Evolutionary conservation across 805 yeast species (phyloP), one percentile per base, ranked within the genome.

Genomic region (Myxozyma geophila): DNA sequence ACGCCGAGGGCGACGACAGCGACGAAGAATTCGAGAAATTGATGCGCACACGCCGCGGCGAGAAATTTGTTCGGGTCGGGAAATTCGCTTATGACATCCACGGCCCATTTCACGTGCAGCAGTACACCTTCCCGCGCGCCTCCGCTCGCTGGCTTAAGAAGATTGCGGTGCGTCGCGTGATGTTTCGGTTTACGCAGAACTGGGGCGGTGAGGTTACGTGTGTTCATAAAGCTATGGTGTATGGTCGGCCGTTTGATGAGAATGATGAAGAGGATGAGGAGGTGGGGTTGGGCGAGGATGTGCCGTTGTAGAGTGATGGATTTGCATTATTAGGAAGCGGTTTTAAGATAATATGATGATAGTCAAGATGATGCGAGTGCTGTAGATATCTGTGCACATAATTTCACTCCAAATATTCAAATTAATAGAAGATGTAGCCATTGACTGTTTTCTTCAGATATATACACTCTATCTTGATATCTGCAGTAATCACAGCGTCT

Each of bases 171-270:
- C 43, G 33, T 13, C 15, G 39, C 17, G 10, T 51, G 12, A n/a
- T 51, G 46, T 51, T 53, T 53, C 56, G 56, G 19, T 40, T 53
- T 17, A 7, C 9, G 2, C 48, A 53, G 47, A 53, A 53, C 23
- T 53, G 56, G 56, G 56, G 56, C 8, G 56, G 39, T 10, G 56
- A 53, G 33, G 17, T 10, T 40, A 53, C 56, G 10, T 53, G 56
- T 41, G 48, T 53, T 21, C 40, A 53, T 23, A 53, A 53, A 21
- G 21, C 56, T 9, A 19, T 53, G 19, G 56, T 53, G 44, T 53
- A 53, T 23, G 56, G 56, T 15, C 21, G 39, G 33, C 46, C 37
- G 5, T 8, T 12, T 33, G 21, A n/a, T 33, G 52, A 13, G 15
- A 4, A 1, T 49, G 37, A 23, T 35, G 41, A 33, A 10, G 54